Conservation (phyloP, 2,329 filamentous ascomycete species). For the Seiridium cupressi region DNA sequence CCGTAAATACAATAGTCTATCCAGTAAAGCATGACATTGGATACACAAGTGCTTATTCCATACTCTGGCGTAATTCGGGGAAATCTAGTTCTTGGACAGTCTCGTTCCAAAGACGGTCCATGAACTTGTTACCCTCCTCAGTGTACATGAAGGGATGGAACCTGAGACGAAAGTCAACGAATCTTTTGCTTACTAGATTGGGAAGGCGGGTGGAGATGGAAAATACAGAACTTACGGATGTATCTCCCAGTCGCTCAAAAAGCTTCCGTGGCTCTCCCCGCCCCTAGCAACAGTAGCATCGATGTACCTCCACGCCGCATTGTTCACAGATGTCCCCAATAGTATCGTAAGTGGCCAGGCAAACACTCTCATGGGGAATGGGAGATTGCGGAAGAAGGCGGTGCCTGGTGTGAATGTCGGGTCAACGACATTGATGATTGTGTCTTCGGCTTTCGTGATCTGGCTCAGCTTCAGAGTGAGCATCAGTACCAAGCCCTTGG, state of each 20-base stretch:
- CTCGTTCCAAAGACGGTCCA: conserved; percentile 3
- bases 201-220: not conserved
- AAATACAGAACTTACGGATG: conserved; percentile 9
- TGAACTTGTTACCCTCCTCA: not conserved
- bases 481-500: conserved; percentile 15
- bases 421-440: conserved; percentile 3
- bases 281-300: conserved; percentile 17
- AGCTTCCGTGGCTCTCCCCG: conserved; percentile 12
- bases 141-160: conserved; percentile 1
- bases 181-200: not conserved
- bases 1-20: too few species aligned
- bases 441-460: conserved; percentile 13
- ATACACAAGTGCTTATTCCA: not conserved
- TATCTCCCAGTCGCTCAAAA: conserved; percentile 12
- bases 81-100: not conserved
- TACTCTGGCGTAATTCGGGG: not conserved
- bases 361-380: not conserved
- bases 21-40: not conserved
- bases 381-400: not conserved
- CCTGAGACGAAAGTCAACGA: not conserved
- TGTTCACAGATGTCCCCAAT: conserved; percentile 2
- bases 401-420: not conserved
- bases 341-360: not conserved
- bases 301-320: conserved; percentile 9
- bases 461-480: conserved; percentile 1